Base-by-base conservation (phyloP, 805 yeast genomes). In the Pachysolen tannophilus region DNA sequence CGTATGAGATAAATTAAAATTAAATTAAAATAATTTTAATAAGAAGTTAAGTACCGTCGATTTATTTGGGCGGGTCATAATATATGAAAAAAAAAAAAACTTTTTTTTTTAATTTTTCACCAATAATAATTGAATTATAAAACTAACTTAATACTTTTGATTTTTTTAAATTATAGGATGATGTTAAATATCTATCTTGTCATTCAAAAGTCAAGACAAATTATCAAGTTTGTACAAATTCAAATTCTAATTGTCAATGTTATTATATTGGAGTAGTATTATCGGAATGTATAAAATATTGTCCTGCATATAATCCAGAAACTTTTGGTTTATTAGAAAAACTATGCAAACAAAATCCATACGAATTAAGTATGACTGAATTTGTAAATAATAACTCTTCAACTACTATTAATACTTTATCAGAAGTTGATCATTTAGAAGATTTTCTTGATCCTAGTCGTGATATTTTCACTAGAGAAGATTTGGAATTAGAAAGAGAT, bases 231-330 rank as follows among this genome's bases (percentile, higher is more conserved):
- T 49, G 52, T 32, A 36, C 44, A 2, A 23, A 30, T 7, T 28
- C 41, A 17, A 47, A 50, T 28, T 45, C 45, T 28, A 39, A 49
- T 10, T 52, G 57, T 43, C 44, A 47, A 28, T 52, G 56, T 30
- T 52, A 52, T 34, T 51, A 51, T 32, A 36, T 50, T 7, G 53
- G 54, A 3, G 45, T 46, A 9, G 30, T 52, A 26, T 14, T 46
- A 3, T 32, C 46, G 5, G 41, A 43, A 16, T 52, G 56, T 33
- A 37, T 43, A 18, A 43, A 41, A n/a, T 48, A 39, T 30, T 52
- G 56, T 39, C 45, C 43, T 9, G 50, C 45, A 15, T 43, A 43
- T 29, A 23, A 23, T 8, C 26, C 10, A 14, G 26, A 23, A 14
- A 23, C 26, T 14, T 23, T 23, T 14, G 13, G 26, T 14, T 23